These are phyloP conservation scores for Scheffersomyces ergatensis DNA, from an alignment of 805 yeast species.

Conservation along the genomic window DNA sequence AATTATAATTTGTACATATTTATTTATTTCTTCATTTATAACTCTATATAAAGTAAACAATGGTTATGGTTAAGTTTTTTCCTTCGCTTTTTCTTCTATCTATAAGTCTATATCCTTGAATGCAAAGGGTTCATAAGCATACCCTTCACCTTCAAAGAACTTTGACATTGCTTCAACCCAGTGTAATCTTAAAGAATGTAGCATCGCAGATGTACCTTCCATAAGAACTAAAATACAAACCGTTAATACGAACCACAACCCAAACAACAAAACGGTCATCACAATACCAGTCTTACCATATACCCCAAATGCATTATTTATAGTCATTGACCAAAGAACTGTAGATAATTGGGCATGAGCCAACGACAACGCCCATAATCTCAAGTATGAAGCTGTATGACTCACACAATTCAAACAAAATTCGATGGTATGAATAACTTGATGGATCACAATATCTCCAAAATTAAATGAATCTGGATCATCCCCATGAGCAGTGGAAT, in stretches of 20 bases:
- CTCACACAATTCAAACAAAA: slow-evolving; percentile 78
- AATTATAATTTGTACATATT: not conserved
- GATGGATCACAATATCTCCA: slow-evolving; percentile 74
- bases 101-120: slow-evolving; percentile 29
- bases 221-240: slow-evolving; percentile 67
- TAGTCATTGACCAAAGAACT: slow-evolving; percentile 76
- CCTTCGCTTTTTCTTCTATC: too few relatives aligned
- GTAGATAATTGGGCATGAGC: slow-evolving; percentile 79
- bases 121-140: slow-evolving; percentile 61
- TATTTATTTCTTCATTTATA: not conserved
- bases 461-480: slow-evolving; percentile 40
- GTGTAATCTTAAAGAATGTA: slow-evolving; percentile 72
- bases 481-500: slow-evolving; percentile 42
- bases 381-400: slow-evolving; percentile 74
- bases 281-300: slow-evolving; percentile 55
- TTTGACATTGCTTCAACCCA: slow-evolving; percentile 86
- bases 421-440: slow-evolving; percentile 78
- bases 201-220: slow-evolving; percentile 88
- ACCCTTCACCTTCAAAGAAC: slow-evolving; percentile 76
- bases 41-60: not conserved
- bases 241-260: slow-evolving; percentile 73
- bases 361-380: slow-evolving; percentile 76
- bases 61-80: too few relatives aligned
- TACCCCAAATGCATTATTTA: slow-evolving; percentile 57
- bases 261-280: slow-evolving; percentile 60